These are phyloP conservation scores for Sarcodon sp. DNA, from an alignment of 768 basidiomycete species.

Conservation along the genomic window DNA sequence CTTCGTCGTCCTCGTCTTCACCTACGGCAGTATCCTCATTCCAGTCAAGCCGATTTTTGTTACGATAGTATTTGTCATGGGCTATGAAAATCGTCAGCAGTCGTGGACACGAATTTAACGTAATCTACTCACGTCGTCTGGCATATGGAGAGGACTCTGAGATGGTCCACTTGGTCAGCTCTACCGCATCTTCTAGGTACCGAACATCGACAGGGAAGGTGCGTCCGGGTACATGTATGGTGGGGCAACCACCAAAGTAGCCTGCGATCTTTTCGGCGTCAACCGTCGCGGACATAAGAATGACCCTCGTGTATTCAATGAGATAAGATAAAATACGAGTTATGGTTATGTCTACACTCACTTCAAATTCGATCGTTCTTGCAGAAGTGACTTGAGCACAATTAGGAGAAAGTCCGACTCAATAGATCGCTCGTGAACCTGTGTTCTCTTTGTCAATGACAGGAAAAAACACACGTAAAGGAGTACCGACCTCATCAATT, in stretches of 20 bases:
- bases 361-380: conserved; percentile 77
- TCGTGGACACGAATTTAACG: background rate
- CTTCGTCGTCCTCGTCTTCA: conserved; percentile 59
- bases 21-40: conserved; percentile 50
- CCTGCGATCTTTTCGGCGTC: conserved; percentile 82
- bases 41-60: conserved; percentile 62
- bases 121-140: conserved; percentile 32
- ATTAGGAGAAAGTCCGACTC: conserved; percentile 96
- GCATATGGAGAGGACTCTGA: conserved; percentile 75
- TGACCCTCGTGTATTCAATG: conserved; percentile 37
- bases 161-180: conserved; percentile 69
- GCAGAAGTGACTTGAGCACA: conserved; percentile 74
- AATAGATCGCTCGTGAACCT: conserved; percentile 94
- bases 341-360: conserved; percentile 16
- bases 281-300: conserved; percentile 95
- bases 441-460: background rate
- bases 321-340: background rate
- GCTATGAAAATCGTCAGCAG: conserved; percentile 22
- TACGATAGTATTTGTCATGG: conserved; percentile 49
- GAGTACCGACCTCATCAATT: conserved; percentile 70
- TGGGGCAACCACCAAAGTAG: conserved; percentile 82
- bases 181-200: conserved; percentile 87
- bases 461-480: background rate
- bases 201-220: conserved; percentile 85
- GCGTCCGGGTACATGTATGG: conserved; percentile 81